Evolutionary conservation across 2,329 filamentous ascomycete genomes (phyloP), one percentile per base, ranked within the genome.

Genomic region (Aphanocladium album): DNA sequence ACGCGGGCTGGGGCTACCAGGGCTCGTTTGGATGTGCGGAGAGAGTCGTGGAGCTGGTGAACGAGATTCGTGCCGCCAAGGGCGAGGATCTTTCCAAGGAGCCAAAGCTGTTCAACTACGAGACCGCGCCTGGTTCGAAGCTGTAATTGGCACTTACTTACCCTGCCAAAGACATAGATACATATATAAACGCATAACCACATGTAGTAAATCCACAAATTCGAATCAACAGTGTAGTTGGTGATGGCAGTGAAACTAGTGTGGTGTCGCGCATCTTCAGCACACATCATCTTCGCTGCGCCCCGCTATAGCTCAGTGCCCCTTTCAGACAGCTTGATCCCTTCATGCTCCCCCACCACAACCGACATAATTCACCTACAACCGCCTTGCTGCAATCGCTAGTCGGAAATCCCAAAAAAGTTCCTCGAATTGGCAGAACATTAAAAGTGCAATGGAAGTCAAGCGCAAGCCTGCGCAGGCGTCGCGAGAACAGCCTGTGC

Each of bases 1-100:
- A 92, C 71, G 87, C 85, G 1, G 89, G 89, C 2, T 91, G 89
- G 81, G 92, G 92, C 12, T 96, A 84, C 62, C 83, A 86, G 69
- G 82, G 80, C 1, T 84, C 79, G 25, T 93, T 89, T 72, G 90
- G 89, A 1, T 91, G 88, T 71, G 84, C 89, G 0, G 79, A 87
- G 68, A 78, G 81, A 37, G 87, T 86, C 0, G 81, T 89, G 2
- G 81, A 84, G 71, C 74, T 93, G 71, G 87, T 91, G 6, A 81
- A 83, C 47, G 83, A 88, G 71, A 80, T 93, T 25, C 64, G 68
- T 7, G 66, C 55, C 16, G 67, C 66, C 39, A 67, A 68, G 52
- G 71, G 71, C 6, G 64, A 73, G 53, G 66, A 66, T 19, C 57
- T 74, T 25, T 59, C 63, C 5, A 58, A 62, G 46, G 70, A 71